These are phyloP conservation scores for Colletotrichum caudatum DNA, from an alignment of 2,329 filamentous ascomycete genomes.

Conservation along the genomic window DNA sequence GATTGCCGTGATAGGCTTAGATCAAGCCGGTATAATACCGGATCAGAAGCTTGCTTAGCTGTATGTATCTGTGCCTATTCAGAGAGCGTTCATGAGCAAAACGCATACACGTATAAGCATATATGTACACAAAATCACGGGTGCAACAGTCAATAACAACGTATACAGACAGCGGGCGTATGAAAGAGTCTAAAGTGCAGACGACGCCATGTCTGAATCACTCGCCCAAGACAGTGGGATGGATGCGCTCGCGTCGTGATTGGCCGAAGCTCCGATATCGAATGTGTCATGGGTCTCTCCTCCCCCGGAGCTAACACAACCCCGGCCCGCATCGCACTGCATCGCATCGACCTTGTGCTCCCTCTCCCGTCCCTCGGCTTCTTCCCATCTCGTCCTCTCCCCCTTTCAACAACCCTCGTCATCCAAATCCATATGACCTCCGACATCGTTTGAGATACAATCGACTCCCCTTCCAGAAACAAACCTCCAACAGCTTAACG, in stretches of 20 bases:
- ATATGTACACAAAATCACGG: no score
- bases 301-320: conserved; percentile 34
- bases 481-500: neutral
- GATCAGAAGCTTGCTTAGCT: no score
- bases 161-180: no score
- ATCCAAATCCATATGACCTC: neutral
- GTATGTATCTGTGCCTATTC: no score
- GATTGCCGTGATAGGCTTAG: no score
- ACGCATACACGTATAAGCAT: no score
- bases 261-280: conserved; percentile 31
- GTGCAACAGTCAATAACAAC: no score
- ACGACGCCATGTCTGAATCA: neutral
- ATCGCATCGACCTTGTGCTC: conserved; percentile 10
- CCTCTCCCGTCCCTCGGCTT: neutral
- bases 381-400: neutral
- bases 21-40: no score
- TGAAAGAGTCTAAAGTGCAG: no score
- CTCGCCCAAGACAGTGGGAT: conserved; percentile 6
- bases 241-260: conserved; percentile 39
- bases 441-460: neutral
- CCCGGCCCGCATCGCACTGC: conserved; percentile 15
- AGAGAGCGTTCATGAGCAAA: no score
- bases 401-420: neutral
- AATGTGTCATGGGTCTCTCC: conserved; percentile 26
- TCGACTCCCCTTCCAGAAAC: neutral